Base-by-base conservation (phyloP, 2,329 filamentous ascomycete genomes). In the Pseudogymnoascus sp. region DNA sequence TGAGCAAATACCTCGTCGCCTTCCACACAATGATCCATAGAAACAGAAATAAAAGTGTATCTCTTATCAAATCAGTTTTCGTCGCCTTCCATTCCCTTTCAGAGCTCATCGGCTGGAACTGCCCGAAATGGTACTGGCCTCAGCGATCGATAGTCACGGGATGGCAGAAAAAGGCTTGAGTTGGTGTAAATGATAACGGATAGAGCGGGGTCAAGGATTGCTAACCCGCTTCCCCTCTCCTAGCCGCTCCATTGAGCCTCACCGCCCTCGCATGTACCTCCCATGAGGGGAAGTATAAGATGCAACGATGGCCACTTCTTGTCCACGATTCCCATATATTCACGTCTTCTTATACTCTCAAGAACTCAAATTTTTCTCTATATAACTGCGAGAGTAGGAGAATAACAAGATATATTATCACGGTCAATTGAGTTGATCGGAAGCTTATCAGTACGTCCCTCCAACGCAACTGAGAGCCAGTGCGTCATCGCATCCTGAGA, bases 201-300 rank as follows among this genome's bases (percentile, higher is more conserved):
- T 31, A 52, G 45, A 52, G 23, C 45, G 45, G 45, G 45, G 45
- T 52, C 26, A 52, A 52, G 26, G 6, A 26, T 16, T 52, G 23
- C 45, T 31, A 52, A 31, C 45, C 45, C 26, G 45, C 45, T 26
- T 52, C 12, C 45, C 45, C 45, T 52, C 45, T 52, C 45, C 45
- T 52, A 52, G 45, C 45, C 45, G 45, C 23, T 52, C 45, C 45
- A 52, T 52, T 52, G 23, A 23, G 45, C 45, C 31, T 52, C 45
- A 52, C 45, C 45, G 45, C 45, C 45, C 26, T 52, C 45, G 43
- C 43, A 49, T 49, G 43, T 49, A 49, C 43, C 43, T 49, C n/a
- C 43, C 23, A 14, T 49, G 43, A 49, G 43, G 43, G 43, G 45
- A 52, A 31, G 45, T 52, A 31, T 52, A 52, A 52, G 45, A 31